A percentile compares a stretch with the other conserved stretches of the same genome.
phyloP scores from a whole-genome alignment of 169 alveolate genomes.

The Plasmodium gallinaceum region DNA sequence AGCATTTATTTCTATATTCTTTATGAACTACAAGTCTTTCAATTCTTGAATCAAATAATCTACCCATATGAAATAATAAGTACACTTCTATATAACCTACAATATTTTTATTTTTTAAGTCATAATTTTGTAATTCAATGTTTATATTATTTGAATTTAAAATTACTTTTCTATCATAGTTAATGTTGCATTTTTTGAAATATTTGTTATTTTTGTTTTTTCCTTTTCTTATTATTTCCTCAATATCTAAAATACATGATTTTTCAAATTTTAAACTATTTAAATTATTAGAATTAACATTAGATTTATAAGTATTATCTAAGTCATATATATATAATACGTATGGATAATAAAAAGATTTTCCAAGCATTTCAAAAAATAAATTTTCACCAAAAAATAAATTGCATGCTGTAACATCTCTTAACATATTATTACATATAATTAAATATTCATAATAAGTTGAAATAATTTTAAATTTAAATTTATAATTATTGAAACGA shows the following conservation, averaged over 20 bases:
- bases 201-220: constrained; percentile 33
- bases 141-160: constrained; percentile 24
- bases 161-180: constrained; percentile 9
- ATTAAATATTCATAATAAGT: constrained; percentile 74
- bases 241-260: constrained; percentile 61
- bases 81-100: constrained; percentile 85
- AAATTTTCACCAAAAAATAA: constrained; percentile 35
- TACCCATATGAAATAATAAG: constrained; percentile 85
- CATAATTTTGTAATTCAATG: constrained; percentile 28
- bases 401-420: constrained; percentile 71
- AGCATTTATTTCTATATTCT: constrained; percentile 79
- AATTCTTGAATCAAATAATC: constrained; percentile 83
- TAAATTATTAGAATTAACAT: not conserved
- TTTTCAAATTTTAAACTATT: constrained; percentile 29
- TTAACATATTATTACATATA: constrained; percentile 39
- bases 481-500: constrained; percentile 50
- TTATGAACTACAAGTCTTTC: constrained; percentile 84
- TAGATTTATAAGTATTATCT: constrained; percentile 14
- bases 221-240: constrained; percentile 56
- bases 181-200: constrained; percentile 11
- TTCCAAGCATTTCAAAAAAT: constrained; percentile 71
- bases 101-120: constrained; percentile 32
- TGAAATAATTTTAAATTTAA: constrained; percentile 63
- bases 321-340: constrained; percentile 44
- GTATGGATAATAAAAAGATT: constrained; percentile 67